Base-by-base conservation (phyloP, 495 filamentous ascomycete species). In the Tuber melanosporum region DNA sequence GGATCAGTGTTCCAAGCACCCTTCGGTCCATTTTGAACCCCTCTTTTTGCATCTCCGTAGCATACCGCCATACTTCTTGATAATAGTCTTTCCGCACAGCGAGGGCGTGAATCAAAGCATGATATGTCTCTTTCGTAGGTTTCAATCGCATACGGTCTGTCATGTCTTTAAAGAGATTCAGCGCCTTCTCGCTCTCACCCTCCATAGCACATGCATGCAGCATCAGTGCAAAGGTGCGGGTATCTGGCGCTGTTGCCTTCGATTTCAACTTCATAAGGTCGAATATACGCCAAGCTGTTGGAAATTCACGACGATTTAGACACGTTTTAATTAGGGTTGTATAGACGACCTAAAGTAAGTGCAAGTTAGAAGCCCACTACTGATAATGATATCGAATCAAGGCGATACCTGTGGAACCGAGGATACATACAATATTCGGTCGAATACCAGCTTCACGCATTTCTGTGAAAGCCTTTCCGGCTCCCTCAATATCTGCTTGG, bases 261-360 rank as follows among this genome's bases (percentile, higher is more conserved):
- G 82, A 83, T 57, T 83, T 83, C 22, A 83, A 71, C 44, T 83
- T 83, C 39, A 83, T 83, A 52, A 83, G 82, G n/a, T 83, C 75
- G 71, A 83, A 83, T 47, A 83, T 79, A 36, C 83, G 71, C 82
- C 82, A 83, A 44, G 82, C 82, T 15, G 76, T 80, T 43, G 72
- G 73, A 22, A 78, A 66, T 43, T 83, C 79, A 62, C 74, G 73
- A 47, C 79, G 72, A 71, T 78, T 75, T 57, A 83, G 75, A 39
- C 79, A 82, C 14, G 82, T 83, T 72, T 83, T 75, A 22, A 83
- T 83, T 39, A 83, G 72, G 41, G 82, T 76, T n/a, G 82, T 83
- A 73, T 83, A 83, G 72, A 82, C 49, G 45, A 83, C 45, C 74
- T 75, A 75, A 43, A 39, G 10, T 12, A 66, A 36, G 15, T 19